Percentiles rank a stretch among this genome's conserved stretches.
Evolutionary conservation across 306 rosid genomes (phyloP).

Genomic region (Benincasa hispida): DNA sequence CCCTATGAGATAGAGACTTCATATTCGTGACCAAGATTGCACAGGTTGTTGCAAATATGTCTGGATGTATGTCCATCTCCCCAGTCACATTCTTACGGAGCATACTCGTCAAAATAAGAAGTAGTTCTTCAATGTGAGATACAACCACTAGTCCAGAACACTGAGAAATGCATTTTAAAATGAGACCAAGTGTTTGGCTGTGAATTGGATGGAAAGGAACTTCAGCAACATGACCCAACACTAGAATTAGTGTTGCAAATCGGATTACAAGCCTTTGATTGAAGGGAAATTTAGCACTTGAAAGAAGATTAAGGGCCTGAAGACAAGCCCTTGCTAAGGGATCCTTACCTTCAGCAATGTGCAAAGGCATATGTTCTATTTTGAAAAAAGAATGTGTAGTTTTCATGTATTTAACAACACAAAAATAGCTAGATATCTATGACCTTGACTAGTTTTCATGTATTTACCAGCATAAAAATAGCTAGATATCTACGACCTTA

Average conservation of each 20-base stretch:
- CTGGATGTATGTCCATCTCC: constrained; percentile 64
- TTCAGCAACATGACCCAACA: constrained; percentile 55
- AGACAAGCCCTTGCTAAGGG: constrained; percentile 64
- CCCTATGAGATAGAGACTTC: constrained; percentile 48
- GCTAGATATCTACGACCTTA: too few relatives aligned
- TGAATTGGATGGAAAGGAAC: constrained; percentile 87
- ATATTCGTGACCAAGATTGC: constrained; percentile 50
- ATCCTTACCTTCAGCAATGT: constrained; percentile 58
- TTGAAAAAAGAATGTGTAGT: not conserved
- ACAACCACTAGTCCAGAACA: constrained; percentile 66
- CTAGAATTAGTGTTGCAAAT: constrained; percentile 75
- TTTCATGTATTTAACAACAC: not conserved
- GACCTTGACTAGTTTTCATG: too few relatives aligned
- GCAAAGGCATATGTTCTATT: not conserved
- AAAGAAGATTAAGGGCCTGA: constrained; percentile 61
- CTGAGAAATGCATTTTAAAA: constrained; percentile 58
- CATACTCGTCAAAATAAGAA: constrained; percentile 47
- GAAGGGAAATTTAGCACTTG: constrained; percentile 60
- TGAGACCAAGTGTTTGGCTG: constrained; percentile 53
- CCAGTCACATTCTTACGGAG: constrained; percentile 54
- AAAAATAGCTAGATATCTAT: too few relatives aligned
- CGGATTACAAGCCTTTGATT: constrained; percentile 68
- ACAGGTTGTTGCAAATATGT: constrained; percentile 52
- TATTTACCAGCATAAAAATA: too few relatives aligned
- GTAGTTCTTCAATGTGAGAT: constrained; percentile 58